Percentiles rank a stretch among this genome's conserved stretches.
phyloP scores from a whole-genome alignment of 164 flowering plant genomes.

The Tetrastigma voinierianum region DNA sequence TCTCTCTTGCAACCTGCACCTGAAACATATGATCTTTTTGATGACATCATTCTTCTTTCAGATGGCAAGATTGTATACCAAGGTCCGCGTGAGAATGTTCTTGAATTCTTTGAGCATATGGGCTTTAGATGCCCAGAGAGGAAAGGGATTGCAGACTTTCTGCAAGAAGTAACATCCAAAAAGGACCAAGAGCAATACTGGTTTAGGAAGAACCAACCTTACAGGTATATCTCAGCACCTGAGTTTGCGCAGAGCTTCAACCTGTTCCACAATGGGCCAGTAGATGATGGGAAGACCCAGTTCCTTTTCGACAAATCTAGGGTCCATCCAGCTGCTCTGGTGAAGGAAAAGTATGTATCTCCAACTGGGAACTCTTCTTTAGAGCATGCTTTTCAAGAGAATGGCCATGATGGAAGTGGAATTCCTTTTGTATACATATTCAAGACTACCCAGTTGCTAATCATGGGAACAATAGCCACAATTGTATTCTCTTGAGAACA shows the following conservation, averaged over 20 bases:
- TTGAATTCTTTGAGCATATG: too few species aligned
- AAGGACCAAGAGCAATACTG: too few species aligned
- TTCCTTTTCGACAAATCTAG: conserved; percentile 43
- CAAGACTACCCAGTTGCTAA: conserved; percentile 57
- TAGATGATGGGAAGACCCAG: conserved; percentile 27
- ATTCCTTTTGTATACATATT: conserved; percentile 53
- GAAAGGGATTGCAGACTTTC: too few species aligned
- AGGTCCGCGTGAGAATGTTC: too few species aligned
- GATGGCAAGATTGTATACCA: conserved; percentile 58
- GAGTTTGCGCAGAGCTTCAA: conserved; percentile 38
- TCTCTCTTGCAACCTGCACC: conserved; percentile 71
- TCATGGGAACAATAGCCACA: conserved; percentile 46
- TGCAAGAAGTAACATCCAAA: too few species aligned
- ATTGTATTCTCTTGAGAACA: conserved; percentile 50
- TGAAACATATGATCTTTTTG: conserved; percentile 56
- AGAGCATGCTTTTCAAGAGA: too few species aligned
- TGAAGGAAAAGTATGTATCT: too few species aligned
- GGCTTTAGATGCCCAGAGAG: too few species aligned
- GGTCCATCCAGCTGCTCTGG: conserved; percentile 49
- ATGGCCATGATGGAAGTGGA: conserved; percentile 23
- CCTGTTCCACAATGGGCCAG: conserved; percentile 44
- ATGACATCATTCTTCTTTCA: conserved; percentile 53
- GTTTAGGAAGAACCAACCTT: too few species aligned
- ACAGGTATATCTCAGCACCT: too few species aligned
- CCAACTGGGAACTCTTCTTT: too few species aligned